Conservation (phyloP, 192 early-diverging fungal genomes). For the Backusella sp. region DNA sequence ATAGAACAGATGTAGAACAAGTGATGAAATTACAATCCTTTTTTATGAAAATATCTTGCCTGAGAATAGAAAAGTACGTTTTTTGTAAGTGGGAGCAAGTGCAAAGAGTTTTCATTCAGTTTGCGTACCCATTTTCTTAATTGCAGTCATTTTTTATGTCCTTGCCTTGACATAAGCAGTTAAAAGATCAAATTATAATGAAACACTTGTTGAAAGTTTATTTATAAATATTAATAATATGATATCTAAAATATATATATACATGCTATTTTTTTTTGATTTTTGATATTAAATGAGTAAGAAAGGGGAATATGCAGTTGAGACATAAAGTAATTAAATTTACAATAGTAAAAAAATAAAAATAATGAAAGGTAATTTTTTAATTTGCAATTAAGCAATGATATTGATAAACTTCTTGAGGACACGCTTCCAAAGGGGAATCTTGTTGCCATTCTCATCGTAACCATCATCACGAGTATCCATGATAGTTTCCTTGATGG, state of each 20-base stretch:
- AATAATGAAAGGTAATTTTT: not conserved
- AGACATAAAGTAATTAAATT: not conserved
- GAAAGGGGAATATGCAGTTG: not conserved
- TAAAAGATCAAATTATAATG: not conserved
- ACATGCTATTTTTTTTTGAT: not conserved
- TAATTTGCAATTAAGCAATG: constrained; percentile 24
- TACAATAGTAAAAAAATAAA: not conserved
- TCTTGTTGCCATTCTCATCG: constrained; percentile 1
- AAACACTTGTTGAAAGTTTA: constrained; percentile 1
- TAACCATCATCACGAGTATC: constrained; percentile 19
- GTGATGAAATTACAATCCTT: too few species aligned
- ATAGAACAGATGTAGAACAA: too few species aligned
- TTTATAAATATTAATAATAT: constrained; percentile 3
- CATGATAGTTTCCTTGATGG: constrained; percentile 22
- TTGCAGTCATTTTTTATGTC: too few species aligned
- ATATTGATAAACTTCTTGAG: constrained; percentile 17
- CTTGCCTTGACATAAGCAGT: too few species aligned
- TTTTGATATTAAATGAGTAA: not conserved
- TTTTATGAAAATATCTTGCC: too few species aligned
- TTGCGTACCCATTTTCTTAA: too few species aligned
- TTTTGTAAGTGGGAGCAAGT: too few species aligned
- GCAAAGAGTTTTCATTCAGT: too few species aligned
- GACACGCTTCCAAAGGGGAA: constrained; percentile 26
- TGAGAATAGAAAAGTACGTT: too few species aligned
- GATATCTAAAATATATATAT: not conserved